Conservation (phyloP, 1,139 yeast genomes). For the Saccharomyces pastorianus region DNA sequence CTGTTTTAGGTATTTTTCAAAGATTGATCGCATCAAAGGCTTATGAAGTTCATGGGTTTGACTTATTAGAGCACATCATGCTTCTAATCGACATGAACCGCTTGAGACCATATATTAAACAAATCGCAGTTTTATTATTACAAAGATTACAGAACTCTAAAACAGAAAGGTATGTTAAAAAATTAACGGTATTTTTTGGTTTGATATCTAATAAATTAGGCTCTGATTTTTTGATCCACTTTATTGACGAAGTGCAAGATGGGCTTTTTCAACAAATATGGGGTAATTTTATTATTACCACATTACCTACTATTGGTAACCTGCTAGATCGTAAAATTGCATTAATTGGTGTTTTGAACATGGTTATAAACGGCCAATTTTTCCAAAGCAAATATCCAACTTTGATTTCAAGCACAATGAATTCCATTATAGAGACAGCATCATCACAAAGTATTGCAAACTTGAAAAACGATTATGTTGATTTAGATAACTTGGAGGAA, state of each 20-base stretch:
- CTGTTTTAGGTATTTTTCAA: conserved; percentile 93
- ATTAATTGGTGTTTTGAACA: conserved; percentile 61
- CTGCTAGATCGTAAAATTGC: conserved; percentile 68
- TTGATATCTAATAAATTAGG: conserved; percentile 39
- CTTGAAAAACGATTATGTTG: conserved; percentile 32
- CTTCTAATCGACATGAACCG: conserved; percentile 44
- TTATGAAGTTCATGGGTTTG: conserved; percentile 78
- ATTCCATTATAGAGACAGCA: conserved; percentile 42
- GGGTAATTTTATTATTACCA: conserved; percentile 56
- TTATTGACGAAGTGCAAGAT: conserved; percentile 36
- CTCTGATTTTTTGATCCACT: conserved; percentile 34
- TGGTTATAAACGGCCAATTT: conserved; percentile 30
- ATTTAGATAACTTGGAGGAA: conserved; percentile 36
- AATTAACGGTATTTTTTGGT: conserved; percentile 60
- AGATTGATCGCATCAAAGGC: conserved; percentile 78
- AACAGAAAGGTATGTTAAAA: conserved; percentile 73
- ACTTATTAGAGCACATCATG: conserved; percentile 64
- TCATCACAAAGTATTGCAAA: conserved; percentile 31
- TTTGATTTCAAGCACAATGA: conserved; percentile 44
- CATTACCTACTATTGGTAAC: conserved; percentile 58
- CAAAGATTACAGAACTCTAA: conserved; percentile 73
- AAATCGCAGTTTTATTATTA: conserved; percentile 66
- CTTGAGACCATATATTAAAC: conserved; percentile 53
- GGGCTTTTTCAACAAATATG: conserved; percentile 54
- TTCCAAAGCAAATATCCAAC: conserved; percentile 40